These are phyloP conservation scores for Begonia peltatifolia DNA, from an alignment of 306 rosid species.

Conservation along the genomic window DNA sequence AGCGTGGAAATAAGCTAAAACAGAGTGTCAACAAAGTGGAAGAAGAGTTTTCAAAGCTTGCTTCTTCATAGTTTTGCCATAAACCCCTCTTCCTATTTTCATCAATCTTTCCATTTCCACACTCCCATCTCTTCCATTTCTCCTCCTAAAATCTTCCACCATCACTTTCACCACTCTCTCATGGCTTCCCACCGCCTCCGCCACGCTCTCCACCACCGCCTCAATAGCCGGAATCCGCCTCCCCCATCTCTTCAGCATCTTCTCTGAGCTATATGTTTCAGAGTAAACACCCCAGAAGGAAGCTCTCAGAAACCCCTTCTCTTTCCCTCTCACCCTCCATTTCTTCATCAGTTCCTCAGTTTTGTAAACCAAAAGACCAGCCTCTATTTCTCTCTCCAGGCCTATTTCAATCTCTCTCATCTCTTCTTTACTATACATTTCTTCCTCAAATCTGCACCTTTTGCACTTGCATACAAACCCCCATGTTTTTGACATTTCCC, in stretches of 20 bases:
- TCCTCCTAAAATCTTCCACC: slow-evolving; percentile 37
- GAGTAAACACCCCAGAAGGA: slow-evolving; percentile 54
- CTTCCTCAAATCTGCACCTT: slow-evolving; percentile 68
- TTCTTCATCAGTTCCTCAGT: slow-evolving; percentile 70
- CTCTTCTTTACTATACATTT: slow-evolving; percentile 27
- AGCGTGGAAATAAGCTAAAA: too few species aligned
- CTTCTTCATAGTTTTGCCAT: slow-evolving; percentile 56
- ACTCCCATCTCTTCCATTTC: slow-evolving; percentile 14
- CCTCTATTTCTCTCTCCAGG: slow-evolving; percentile 53
- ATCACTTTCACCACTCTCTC: slow-evolving; percentile 49
- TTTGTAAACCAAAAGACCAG: slow-evolving; percentile 36
- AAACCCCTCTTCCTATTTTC: slow-evolving; percentile 55
- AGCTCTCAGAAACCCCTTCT: slow-evolving; percentile 58
- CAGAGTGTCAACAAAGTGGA: slow-evolving; percentile 12
- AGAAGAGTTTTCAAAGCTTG: slow-evolving; percentile 47
- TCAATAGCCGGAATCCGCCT: slow-evolving; percentile 39
- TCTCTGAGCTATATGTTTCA: slow-evolving; percentile 39
- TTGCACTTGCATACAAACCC: slow-evolving; percentile 60
- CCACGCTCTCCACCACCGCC: slow-evolving; percentile 35
- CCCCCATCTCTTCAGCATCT: slow-evolving; percentile 59
- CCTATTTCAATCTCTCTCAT: slow-evolving; percentile 51
- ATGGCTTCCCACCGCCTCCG: slow-evolving; percentile 57
- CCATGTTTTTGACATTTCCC: slow-evolving; percentile 51
- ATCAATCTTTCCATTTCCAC: slow-evolving; percentile 38
- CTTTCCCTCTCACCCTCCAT: slow-evolving; percentile 54